Evolutionary conservation across 1,284 basidiomycete species (phyloP), one percentile per base, ranked within the genome.

Genomic region (Sphagnurus paluster): DNA sequence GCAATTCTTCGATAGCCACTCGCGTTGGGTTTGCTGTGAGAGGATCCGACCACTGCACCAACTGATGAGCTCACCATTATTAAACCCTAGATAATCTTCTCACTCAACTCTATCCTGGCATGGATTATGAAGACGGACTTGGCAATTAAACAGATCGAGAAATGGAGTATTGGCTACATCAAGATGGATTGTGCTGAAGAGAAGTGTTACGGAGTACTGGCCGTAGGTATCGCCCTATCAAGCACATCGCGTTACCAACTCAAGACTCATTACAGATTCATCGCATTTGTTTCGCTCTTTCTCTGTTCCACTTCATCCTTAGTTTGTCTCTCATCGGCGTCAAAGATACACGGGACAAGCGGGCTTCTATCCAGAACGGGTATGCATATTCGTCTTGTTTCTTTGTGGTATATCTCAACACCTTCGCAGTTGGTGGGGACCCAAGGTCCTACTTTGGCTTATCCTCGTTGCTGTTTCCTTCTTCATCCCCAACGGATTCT

Each of bases 1-100:
- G 96, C 73, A 98, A 98, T 64, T 97, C 93, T 8, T 97, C 93
- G 1, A 98, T 99, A 56, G 96, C 96, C 0, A 99, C 96, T 28
- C 87, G 96, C 61, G 88, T 99, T 49, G 96, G 96, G 30, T 99
- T 95, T 70, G 93, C 93, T 16, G 92, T 92, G 63, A 47, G 83
- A 67, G 26, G n/a, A 7, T 35, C 4, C 23, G 11, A 11, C 9
- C 16, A 21, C 11, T 11, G 11, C 6, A 10, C 20, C 16, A 16
- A 36, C 6, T 4, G 23, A 3, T 21, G 2, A 21, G 24, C 42
- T 46, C 38, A 32, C 5, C 14, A 19, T 28, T 44, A 23, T 26
- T 26, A 44, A 8, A 3, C 17, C 28, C 11, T 54, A 94, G 92
- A 82, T 99, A 62, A 96, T 99, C 66, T 97, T 99, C 71, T 87